phyloP scores from a whole-genome alignment of 257 asterid species.

The Linderniella brevidens region DNA sequence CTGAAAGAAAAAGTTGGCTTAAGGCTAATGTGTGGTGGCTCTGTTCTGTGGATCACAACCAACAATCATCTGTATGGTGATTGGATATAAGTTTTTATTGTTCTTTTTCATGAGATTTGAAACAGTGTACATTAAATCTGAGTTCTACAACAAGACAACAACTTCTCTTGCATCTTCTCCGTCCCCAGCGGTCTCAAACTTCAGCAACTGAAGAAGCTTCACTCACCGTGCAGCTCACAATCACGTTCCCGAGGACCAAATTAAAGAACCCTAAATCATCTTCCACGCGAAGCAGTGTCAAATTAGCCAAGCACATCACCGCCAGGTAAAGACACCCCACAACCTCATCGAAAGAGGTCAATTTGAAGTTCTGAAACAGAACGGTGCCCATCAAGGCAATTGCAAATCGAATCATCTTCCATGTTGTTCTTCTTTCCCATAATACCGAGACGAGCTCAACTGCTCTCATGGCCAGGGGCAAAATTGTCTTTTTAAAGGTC shows the following conservation, averaged over 20 bases:
- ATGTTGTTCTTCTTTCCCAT: not conserved
- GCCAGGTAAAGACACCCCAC: conserved; percentile 6
- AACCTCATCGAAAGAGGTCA: conserved; percentile 7
- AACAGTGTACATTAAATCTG: too few relatives aligned
- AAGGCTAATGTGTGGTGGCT: too few relatives aligned
- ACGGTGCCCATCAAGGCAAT: conserved; percentile 6
- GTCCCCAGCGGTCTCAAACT: conserved; percentile 17
- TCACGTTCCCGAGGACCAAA: not conserved
- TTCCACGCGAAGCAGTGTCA: not conserved
- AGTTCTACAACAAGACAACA: too few relatives aligned
- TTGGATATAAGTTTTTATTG: too few relatives aligned
- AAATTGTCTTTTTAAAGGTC: too few relatives aligned
- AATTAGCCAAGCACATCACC: conserved; percentile 4
- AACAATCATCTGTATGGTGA: too few relatives aligned
- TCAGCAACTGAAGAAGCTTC: conserved; percentile 19
- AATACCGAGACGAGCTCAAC: not conserved
- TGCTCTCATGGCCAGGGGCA: not conserved
- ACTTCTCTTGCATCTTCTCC: too few relatives aligned
- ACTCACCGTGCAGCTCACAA: not conserved
- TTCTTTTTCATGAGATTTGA: too few relatives aligned
- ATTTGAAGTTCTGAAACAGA: conserved; percentile 8
- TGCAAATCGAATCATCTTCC: conserved; percentile 2
- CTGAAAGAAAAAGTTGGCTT: too few relatives aligned
- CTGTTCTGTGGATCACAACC: too few relatives aligned
- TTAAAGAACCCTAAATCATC: conserved; percentile 1